Base-by-base conservation (phyloP, 768 basidiomycete genomes). In the Saitozyma sp. region DNA sequence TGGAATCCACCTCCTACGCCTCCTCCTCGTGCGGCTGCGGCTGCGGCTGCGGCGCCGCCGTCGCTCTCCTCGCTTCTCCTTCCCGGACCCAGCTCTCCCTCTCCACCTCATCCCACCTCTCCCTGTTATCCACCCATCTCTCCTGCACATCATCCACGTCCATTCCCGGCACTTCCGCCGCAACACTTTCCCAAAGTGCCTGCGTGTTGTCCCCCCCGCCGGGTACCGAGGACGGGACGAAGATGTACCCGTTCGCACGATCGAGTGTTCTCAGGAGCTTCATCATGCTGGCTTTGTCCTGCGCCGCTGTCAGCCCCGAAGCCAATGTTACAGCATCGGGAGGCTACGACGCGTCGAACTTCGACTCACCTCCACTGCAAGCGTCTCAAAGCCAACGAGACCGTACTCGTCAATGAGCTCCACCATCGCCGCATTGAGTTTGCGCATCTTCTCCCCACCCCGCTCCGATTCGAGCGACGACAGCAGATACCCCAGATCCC, bases 281-380 rank as follows among this genome's bases (percentile, higher is more conserved):
- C 4, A 97, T 81, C 95, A 99, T 99, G 6, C 92, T 96, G 56
- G 86, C 82, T 78, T 96, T 97, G 79, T 99, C 95, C 90, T 93
- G 72, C 40, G 29, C 29, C 29, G 29, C 29, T 29, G 29, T 29
- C 29, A 29, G 29, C 29, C 29, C 5, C 29, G 29, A 29, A 29
- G 2, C 8, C 13, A 1, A 45, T 54, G 7, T 54, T 10, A 29
- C 41, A 16, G 11, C 14, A 51, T 50, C 53, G 14, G n/a, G 14
- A 42, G n/a, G 38, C 46, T 8, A 14, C 43, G 13, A 16, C 8
- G 40, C 1, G 7, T 42, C 10, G 43, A 37, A 58, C 49, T 50
- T 56, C 50, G 8, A 70, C 84, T 58, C 66, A 90, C 91, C 84
- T 99, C 96, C 11, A 99, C 93, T 0, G 94, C 93, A 0, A 99